Evolutionary conservation across 1,284 basidiomycete species (phyloP).

Genomic region (Fomitopsis pinicola): DNA sequence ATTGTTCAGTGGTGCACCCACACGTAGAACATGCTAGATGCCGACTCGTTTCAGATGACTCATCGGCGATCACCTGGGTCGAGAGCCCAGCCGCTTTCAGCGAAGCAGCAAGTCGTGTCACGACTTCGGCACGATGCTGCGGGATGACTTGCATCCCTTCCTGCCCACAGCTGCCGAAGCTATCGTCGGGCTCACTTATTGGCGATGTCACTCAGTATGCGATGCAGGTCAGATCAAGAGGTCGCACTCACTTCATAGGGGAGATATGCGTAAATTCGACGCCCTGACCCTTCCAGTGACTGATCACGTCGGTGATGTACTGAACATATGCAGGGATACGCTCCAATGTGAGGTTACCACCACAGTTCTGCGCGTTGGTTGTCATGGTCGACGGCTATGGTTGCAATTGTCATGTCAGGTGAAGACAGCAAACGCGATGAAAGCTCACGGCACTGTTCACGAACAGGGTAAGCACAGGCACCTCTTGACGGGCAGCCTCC

Average conservation of each 20-base stretch:
- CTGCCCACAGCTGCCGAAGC: conserved; percentile 21
- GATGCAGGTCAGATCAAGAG: background rate
- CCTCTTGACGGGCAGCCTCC: conserved; percentile 19
- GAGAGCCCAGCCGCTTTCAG: conserved; percentile 11
- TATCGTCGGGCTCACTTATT: background rate
- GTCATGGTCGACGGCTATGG: conserved; percentile 20
- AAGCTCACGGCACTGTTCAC: conserved; percentile 21
- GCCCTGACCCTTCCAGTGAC: conserved; percentile 20
- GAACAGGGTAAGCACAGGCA: conserved; percentile 24
- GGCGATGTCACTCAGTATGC: too few relatives aligned
- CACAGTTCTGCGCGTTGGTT: conserved; percentile 21
- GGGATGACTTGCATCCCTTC: conserved; percentile 29
- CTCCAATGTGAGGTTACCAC: conserved; percentile 20
- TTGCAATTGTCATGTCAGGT: background rate
- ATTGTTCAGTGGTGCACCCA: background rate
- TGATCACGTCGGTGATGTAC: conserved; percentile 25
- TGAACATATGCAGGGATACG: conserved; percentile 22
- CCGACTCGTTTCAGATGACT: conserved; percentile 11
- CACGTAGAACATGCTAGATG: too few relatives aligned
- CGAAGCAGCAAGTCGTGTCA: conserved; percentile 19
- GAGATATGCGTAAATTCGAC: conserved; percentile 25
- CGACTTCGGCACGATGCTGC: conserved; percentile 22
- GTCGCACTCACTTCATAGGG: conserved; percentile 19
- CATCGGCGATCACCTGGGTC: conserved; percentile 22
- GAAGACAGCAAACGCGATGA: too few relatives aligned